These are phyloP conservation scores for Achlya hypogyna DNA, from an alignment of 352 stramenopile species.

Conservation along the genomic window DNA sequence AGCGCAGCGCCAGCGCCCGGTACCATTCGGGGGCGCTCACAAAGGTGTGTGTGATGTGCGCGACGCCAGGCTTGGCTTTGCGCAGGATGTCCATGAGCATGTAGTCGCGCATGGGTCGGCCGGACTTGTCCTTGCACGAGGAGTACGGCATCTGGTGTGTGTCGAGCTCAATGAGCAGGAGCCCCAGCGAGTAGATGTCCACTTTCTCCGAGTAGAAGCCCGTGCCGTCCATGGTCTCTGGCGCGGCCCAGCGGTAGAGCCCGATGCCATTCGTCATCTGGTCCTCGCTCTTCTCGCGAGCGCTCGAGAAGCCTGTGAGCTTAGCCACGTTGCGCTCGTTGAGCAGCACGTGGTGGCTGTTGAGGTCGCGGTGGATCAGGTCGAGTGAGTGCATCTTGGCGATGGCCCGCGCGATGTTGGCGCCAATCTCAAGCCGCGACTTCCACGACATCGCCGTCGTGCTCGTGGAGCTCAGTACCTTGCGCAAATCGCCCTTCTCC, in stretches of 20 bases:
- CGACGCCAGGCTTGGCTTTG: background rate
- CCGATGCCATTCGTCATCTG: background rate
- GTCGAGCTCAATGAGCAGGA: conserved; percentile 8
- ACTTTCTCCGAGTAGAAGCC: background rate
- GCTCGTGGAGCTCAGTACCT: background rate
- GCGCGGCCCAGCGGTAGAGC: background rate
- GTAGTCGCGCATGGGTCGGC: background rate
- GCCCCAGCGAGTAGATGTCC: conserved; percentile 5
- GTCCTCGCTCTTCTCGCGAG: background rate
- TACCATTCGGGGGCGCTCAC: background rate
- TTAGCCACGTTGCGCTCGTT: background rate
- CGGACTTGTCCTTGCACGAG: background rate
- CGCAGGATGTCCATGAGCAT: background rate
- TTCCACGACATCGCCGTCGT: background rate
- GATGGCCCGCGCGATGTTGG: conserved; percentile 18
- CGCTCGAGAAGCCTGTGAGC: background rate
- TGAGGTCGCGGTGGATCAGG: conserved; percentile 11
- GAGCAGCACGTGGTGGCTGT: background rate
- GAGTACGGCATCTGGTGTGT: conserved; percentile 2
- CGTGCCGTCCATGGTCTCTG: background rate
- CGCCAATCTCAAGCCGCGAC: background rate
- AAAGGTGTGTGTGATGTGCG: background rate
- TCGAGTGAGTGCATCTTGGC: conserved; percentile 29
- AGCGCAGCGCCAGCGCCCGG: background rate
- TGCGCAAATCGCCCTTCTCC: conserved; percentile 10